Evolutionary conservation across 495 filamentous ascomycete genomes (phyloP), one percentile per base, ranked within the genome.

Genomic region (Trichoderma orchidacearum): DNA sequence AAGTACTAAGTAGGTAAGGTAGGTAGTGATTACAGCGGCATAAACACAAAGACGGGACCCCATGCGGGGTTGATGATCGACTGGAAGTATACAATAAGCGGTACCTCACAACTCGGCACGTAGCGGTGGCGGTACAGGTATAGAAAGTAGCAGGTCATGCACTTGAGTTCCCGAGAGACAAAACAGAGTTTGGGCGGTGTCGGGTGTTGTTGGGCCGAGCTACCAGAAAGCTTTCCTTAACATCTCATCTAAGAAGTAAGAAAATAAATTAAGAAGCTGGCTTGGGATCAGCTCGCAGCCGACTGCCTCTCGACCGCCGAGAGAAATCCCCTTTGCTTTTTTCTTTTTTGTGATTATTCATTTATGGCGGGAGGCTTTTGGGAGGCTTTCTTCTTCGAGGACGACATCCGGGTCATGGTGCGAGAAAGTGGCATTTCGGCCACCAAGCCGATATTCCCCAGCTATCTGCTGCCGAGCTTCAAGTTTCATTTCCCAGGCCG

Each of bases 391-490:
- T 23, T 27, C 27, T 27, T 48, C 41, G 21, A 48, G 6, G 41
- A 48, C 8, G 41, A 48, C 13, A 53, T 18, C n/a, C 51, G 17
- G 6, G 30, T 13, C 28, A 55, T 55, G 53, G 53, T 55, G 30
- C 30, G 53, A 17, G 53, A 55, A 31, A 55, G 53, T 23, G 53
- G 53, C 53, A 55, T 55, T n/a, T 36, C 53, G 48, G 56, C 41
- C 0, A 51, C 56, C 29, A 50, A 35, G 28, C 56, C 56, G 17
- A 51, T 50, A 17, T 73, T 75, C 56, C 69, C 75, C 15, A 66
- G 66, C 31, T 80, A 74, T 59, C 67, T 81, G 52, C 72, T 79
- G 30, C 76, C 76, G 5, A 70, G 69, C 57, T 63, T 78, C 51
- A 64, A 59, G 32, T 30, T 53, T 7, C 1, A 25, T 17, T 58